phyloP scores from a whole-genome alignment of 1,139 yeast species.

The Zygosaccharomyces pseudobailii region DNA sequence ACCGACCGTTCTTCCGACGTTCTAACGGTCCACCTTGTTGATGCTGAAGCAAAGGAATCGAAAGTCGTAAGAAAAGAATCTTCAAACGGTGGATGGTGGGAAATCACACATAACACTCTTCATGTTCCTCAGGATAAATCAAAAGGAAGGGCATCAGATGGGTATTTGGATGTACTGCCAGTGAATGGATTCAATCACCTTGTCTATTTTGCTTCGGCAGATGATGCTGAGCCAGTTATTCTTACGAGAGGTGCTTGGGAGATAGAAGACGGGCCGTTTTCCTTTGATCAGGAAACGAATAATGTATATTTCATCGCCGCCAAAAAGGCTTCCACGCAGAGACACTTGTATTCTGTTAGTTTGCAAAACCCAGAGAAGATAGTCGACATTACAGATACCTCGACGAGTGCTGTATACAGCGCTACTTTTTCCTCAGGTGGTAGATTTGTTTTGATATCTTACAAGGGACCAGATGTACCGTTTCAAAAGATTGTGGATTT shows the following conservation, averaged over 20 bases:
- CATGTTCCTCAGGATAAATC: slow-evolving; percentile 58
- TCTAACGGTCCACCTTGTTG: slow-evolving; percentile 52
- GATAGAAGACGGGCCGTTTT: slow-evolving; percentile 56
- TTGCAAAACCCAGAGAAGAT: slow-evolving; percentile 41
- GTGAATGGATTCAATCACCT: slow-evolving; percentile 63
- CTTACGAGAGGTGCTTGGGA: slow-evolving; percentile 71
- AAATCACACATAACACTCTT: slow-evolving; percentile 67
- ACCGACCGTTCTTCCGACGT: slow-evolving; percentile 71
- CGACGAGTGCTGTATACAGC: slow-evolving; percentile 59
- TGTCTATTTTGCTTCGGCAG: slow-evolving; percentile 60
- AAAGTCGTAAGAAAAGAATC: slow-evolving; percentile 42
- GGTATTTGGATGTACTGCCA: slow-evolving; percentile 74
- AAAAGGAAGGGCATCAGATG: slow-evolving; percentile 42
- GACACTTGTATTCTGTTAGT: slow-evolving; percentile 54
- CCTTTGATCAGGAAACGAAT: slow-evolving; percentile 52
- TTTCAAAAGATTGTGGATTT: slow-evolving; percentile 60
- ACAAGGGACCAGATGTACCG: slow-evolving; percentile 65
- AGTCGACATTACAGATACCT: slow-evolving; percentile 49
- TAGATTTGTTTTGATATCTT: slow-evolving; percentile 53
- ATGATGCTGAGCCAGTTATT: slow-evolving; percentile 44
- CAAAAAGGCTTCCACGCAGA: slow-evolving; percentile 52
- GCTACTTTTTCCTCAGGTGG: slow-evolving; percentile 68
- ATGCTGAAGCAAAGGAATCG: slow-evolving; percentile 36
- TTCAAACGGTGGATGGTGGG: slow-evolving; percentile 67
- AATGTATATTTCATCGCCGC: slow-evolving; percentile 67